Conservation (phyloP, 495 filamentous ascomycete species). For the Penicillium lividum region DNA sequence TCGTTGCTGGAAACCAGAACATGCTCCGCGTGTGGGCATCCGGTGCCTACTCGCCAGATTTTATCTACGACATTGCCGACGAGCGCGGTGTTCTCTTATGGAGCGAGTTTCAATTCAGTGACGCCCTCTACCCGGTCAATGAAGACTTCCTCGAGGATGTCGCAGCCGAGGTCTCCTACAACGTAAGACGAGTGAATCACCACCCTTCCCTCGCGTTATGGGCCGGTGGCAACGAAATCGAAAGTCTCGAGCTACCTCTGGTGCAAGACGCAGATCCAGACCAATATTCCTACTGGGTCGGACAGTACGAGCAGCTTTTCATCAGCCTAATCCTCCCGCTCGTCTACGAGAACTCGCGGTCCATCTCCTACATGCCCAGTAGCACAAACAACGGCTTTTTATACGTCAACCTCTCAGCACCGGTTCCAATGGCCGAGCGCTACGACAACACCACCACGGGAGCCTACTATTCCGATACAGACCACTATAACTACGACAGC, state of each 20-base stretch:
- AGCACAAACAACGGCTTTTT: slow-evolving; percentile 69
- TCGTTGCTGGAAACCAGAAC: slow-evolving; percentile 63
- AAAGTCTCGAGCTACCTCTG: slow-evolving; percentile 53
- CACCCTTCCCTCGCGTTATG: slow-evolving; percentile 68
- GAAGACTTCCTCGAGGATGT: slow-evolving; percentile 59
- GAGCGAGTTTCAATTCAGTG: slow-evolving; percentile 69
- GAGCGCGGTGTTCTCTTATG: slow-evolving; percentile 65
- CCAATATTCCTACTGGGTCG: slow-evolving; percentile 45
- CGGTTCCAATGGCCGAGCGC: slow-evolving; percentile 60
- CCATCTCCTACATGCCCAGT: slow-evolving; percentile 67
- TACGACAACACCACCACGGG: slow-evolving; percentile 60
- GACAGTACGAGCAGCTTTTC: slow-evolving; percentile 64
- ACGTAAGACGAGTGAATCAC: slow-evolving; percentile 64
- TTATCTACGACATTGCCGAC: slow-evolving; percentile 69
- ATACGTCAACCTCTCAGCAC: slow-evolving; percentile 54
- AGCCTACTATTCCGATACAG: slow-evolving; percentile 65
- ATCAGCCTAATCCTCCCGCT: slow-evolving; percentile 59
- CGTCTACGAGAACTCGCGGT: slow-evolving; percentile 63
- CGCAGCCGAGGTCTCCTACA: slow-evolving; percentile 58
- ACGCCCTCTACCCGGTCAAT: slow-evolving; percentile 62
- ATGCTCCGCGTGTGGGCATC: slow-evolving; percentile 71
- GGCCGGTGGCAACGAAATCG: slow-evolving; percentile 68
- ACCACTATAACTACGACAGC: slow-evolving; percentile 68
- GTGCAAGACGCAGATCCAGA: slow-evolving; percentile 50
- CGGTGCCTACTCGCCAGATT: slow-evolving; percentile 65